Evolutionary conservation across 2,329 filamentous ascomycete species (phyloP).

Genomic region (Epicoccum sorghinum): DNA sequence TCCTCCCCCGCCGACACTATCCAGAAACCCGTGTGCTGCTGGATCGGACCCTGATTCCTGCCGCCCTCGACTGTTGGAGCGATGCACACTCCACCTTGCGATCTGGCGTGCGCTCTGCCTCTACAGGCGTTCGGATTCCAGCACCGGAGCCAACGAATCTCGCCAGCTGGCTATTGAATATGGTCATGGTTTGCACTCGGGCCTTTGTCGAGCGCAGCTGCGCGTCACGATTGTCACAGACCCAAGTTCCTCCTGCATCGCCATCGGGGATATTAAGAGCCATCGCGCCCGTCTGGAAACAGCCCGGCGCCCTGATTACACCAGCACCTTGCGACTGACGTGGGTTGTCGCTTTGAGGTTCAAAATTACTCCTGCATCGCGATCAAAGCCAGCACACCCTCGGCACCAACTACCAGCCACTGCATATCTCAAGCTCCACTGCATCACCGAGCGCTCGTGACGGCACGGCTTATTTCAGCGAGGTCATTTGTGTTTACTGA

Average conservation of each 20-base stretch:
- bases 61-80: background rate
- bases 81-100: slow-evolving; percentile 6
- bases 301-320: background rate
- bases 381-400: background rate
- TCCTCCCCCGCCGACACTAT: background rate
- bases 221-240: slow-evolving; percentile 1
- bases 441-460: background rate
- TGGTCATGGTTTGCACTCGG: background rate
- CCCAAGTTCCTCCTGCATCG: background rate
- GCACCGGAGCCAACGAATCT: background rate
- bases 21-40: background rate
- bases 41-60: slow-evolving; percentile 4
- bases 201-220: background rate
- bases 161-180: background rate
- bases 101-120: background rate
- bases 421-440: background rate
- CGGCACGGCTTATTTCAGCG: too few species aligned
- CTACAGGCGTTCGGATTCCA: background rate
- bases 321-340: background rate
- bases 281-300: slow-evolving; percentile 1
- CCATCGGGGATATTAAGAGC: slow-evolving; percentile 10
- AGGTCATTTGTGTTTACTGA: too few species aligned
- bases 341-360: background rate
- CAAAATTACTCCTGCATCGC: background rate
- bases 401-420: background rate